Base-by-base conservation (phyloP, 805 yeast species). In the Wickerhamomyces subpelliculosus region DNA sequence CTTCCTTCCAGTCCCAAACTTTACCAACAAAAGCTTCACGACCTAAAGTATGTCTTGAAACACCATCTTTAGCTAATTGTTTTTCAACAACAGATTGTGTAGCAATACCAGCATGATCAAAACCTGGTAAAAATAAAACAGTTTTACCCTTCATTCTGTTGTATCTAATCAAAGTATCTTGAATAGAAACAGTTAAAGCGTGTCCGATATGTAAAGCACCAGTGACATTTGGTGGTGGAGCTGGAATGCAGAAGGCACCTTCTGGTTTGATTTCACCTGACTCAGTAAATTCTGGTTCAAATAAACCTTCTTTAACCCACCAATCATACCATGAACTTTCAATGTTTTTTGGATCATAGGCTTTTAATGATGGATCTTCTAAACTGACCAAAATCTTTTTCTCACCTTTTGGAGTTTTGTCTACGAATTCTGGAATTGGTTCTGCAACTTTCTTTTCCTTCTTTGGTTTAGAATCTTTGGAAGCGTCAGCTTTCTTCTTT, bases 171-270 rank as follows among this genome's bases (percentile, higher is more conserved):
- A 93, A 75, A 20, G 97, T 64, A 62, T 93, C 98, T 70, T 93
- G 98, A 57, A 93, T 84, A 26, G 97, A 71, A 44, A 89, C 85
- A 14, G 98, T 93, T 60, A 93, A 74, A 22, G 97, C 98, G 64
- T 93, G 98, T 52, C 98, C 98, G 63, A 93, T 93, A 64, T 93
- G 98, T 51, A 93, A 73, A 34, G 97, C 97, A 67, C 98, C 98
- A 34, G 98, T 93, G 47, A 93, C 95, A 62, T 93, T 93, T 58
- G 98, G 98, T 45, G 98, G 98, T 28, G 98, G 98, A n/a, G 96
- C 93, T 28, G 97, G 97, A 54, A 93, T 86, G 45, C 83, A 73
- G 65, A 90, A 93, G 16, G 72, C 58, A 51, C 97, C 97, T 55
- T 78, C 89, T 31, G 93, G 84, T 58, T 81, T 81, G 49, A 76